These are phyloP conservation scores for Trichocomaceae sp. DNA, from an alignment of 2,329 filamentous ascomycete species.

Conservation along the genomic window DNA sequence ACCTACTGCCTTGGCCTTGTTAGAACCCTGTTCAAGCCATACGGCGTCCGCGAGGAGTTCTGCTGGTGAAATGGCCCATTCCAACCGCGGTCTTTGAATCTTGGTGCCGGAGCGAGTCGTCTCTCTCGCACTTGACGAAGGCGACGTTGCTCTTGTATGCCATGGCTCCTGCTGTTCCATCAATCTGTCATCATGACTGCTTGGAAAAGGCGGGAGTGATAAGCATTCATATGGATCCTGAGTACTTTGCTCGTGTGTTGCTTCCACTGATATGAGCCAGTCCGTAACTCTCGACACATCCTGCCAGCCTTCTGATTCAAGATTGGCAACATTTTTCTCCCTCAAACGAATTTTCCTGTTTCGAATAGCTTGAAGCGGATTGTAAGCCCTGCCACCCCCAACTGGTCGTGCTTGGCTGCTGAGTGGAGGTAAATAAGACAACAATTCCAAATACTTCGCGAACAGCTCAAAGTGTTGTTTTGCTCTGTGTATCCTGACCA, in stretches of 20 bases:
- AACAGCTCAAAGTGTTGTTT: constrained; percentile 80
- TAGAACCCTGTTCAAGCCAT: constrained; percentile 77
- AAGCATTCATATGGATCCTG: constrained; percentile 43
- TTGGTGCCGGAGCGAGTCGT: constrained; percentile 46
- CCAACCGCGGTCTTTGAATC: constrained; percentile 64
- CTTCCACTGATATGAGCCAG: constrained; percentile 68
- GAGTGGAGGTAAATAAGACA: constrained; percentile 72
- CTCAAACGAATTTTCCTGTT: constrained; percentile 80
- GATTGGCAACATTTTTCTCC: constrained; percentile 67
- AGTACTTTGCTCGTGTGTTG: constrained; percentile 38
- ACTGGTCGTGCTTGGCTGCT: constrained; percentile 16
- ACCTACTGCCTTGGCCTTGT: constrained; percentile 77
- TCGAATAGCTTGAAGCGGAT: constrained; percentile 85
- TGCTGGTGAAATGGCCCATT: constrained; percentile 77
- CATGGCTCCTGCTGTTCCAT: constrained; percentile 17
- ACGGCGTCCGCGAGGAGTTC: constrained; percentile 85
- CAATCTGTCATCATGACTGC: constrained; percentile 17
- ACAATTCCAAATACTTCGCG: constrained; percentile 71
- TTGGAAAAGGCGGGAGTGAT: constrained; percentile 38
- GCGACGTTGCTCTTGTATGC: constrained; percentile 25
- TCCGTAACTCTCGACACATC: constrained; percentile 63
- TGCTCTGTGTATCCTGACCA: constrained; percentile 76
- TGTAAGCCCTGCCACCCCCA: constrained; percentile 67
- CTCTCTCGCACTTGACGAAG: constrained; percentile 39
- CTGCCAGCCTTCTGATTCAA: constrained; percentile 68